Conservation (phyloP, 208 protist species). For the Leishmania tarentolae region DNA sequence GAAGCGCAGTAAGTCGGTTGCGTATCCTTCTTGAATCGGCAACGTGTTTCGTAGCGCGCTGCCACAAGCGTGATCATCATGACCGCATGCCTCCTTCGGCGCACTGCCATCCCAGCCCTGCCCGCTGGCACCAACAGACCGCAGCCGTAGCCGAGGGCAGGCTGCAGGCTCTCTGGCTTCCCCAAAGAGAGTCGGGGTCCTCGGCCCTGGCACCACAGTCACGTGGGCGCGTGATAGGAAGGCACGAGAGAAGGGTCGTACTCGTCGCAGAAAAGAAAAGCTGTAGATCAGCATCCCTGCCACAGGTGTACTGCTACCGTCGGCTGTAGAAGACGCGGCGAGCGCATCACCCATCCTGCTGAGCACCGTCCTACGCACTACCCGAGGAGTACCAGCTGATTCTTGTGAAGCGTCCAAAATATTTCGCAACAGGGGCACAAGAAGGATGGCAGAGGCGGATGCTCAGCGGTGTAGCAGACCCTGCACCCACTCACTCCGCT, state of each 20-base stretch:
- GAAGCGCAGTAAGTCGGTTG: too few relatives aligned
- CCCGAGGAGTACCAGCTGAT: background rate
- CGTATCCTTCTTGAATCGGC: too few relatives aligned
- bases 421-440: background rate
- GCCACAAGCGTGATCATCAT: too few relatives aligned
- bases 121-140: background rate
- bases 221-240: background rate
- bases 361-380: background rate
- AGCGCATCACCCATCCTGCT: background rate
- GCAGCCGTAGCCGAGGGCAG: background rate
- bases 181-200: too few relatives aligned
- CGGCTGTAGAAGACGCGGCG: background rate
- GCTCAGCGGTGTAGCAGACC: constrained; percentile 17
- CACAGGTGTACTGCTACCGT: background rate
- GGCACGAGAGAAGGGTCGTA: background rate
- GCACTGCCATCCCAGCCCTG: background rate
- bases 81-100: background rate
- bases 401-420: background rate
- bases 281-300: background rate
- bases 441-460: background rate
- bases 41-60: too few relatives aligned
- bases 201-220: background rate
- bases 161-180: background rate
- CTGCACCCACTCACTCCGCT: constrained; percentile 15
- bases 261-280: background rate